phyloP scores from a whole-genome alignment of 2,329 filamentous ascomycete genomes.

The Coccinonectria pachysandricola region DNA sequence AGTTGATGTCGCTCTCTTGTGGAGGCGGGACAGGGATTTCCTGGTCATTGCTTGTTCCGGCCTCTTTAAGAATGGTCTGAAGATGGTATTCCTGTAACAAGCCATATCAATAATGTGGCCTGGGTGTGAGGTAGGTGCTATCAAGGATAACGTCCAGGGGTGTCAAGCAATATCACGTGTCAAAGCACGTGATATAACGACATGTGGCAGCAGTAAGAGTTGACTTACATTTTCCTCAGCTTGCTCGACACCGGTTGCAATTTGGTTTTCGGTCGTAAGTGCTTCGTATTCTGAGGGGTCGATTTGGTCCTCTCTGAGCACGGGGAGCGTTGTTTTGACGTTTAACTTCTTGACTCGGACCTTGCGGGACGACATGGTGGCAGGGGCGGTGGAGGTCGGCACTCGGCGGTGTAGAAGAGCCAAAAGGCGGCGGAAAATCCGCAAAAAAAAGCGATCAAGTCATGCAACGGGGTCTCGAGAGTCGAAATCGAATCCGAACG shows the following conservation, averaged over 20 bases:
- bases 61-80: slow-evolving; percentile 62
- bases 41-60: slow-evolving; percentile 45
- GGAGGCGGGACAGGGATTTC: slow-evolving; percentile 58
- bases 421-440: slow-evolving; percentile 44
- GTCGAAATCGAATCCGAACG: slow-evolving; percentile 35
- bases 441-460: slow-evolving; percentile 53
- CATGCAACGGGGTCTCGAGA: slow-evolving; percentile 49
- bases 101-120: slow-evolving; percentile 20
- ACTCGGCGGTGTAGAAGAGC: slow-evolving; percentile 27
- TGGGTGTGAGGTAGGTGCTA: too few species aligned
- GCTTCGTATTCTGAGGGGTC: slow-evolving; percentile 79
- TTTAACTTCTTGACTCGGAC: slow-evolving; percentile 85
- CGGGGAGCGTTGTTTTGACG: slow-evolving; percentile 75
- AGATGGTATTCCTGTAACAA: slow-evolving; percentile 77
- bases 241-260: slow-evolving; percentile 94
- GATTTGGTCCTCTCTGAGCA: slow-evolving; percentile 85
- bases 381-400: slow-evolving; percentile 28
- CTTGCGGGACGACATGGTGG: slow-evolving; percentile 54
- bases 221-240: slow-evolving; percentile 89
- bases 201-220: slow-evolving; percentile 17
- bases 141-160: too few species aligned
- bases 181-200: slow-evolving; percentile 37
- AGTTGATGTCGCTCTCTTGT: slow-evolving; percentile 58
- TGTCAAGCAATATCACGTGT: slow-evolving; percentile 32
- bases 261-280: slow-evolving; percentile 71